Evolutionary conservation across 2,329 filamentous ascomycete genomes (phyloP), one percentile per base, ranked within the genome.

Genomic region (Monosporascus sp.): DNA sequence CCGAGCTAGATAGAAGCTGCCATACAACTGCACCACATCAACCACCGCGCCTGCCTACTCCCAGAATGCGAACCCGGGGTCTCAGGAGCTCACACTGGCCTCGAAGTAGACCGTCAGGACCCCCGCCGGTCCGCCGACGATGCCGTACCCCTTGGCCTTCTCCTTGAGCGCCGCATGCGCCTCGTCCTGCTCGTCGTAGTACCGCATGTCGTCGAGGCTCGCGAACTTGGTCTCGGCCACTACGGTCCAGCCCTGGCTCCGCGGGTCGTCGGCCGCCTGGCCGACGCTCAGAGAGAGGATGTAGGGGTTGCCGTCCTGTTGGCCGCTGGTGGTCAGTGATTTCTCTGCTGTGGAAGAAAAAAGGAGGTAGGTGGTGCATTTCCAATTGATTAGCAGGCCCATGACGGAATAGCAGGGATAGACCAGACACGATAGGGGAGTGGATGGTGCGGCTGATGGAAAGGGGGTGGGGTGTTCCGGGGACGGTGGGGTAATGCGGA

Each of bases 261-360:
- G 81, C 18, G 78, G 72, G 60, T 88, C 83, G 8, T 78, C 73
- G 56, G 81, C 70, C 8, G 79, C 75, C 22, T 72, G 68, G 35
- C 80, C 80, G 15, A 80, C 83, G 69, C 72, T 58, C 59, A 82
- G 72, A 53, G 76, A 75, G 45, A 83, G 69, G 58, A 90, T 87
- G 67, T 90, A 90, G 1, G 83, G 83, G 65, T 87, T 83, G 56
- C 84, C 86, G 61, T 88, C 79, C 87, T 90, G 51, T 25, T 35
- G 48, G 20, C n/a, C 8, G 6, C 18, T 17, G 17, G 49, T 17
- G 48, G 47, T 38, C n/a, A 31, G 38, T n/a, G 50, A 20, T 31
- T 20, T 35, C 6, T 46, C 48, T 5, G 31, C 31, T 14, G 31
- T 14, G 31, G 9, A 35, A 14, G 9, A 3, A 35, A 35, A 35